Percentiles rank a stretch among this genome's conserved stretches.
phyloP scores from a whole-genome alignment of 805 yeast genomes.

The Dipodascus albidus region DNA sequence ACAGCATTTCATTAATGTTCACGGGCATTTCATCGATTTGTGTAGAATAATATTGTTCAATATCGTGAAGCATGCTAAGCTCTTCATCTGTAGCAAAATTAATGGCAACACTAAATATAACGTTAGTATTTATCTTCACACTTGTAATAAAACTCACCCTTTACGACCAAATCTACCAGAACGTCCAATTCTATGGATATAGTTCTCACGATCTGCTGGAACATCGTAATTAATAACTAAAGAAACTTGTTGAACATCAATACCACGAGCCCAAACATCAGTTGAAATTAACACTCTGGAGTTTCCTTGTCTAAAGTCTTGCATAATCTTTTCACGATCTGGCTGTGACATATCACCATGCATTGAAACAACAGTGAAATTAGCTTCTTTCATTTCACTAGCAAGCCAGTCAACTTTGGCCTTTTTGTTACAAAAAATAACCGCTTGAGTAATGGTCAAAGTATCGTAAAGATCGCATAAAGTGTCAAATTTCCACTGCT shows the following conservation, averaged over 20 bases:
- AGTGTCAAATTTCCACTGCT: conserved; percentile 89
- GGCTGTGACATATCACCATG: conserved; percentile 96
- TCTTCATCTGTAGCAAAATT: conserved; percentile 83
- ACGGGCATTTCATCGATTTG: conserved; percentile 90
- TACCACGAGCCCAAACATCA: conserved; percentile 97
- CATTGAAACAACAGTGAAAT: conserved; percentile 90
- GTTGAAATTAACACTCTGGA: conserved; percentile 92
- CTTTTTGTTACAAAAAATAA: conserved; percentile 95
- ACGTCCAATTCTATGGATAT: conserved; percentile 95
- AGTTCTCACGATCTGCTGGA: conserved; percentile 88
- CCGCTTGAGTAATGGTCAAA: conserved; percentile 92
- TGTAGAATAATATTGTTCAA: conserved; percentile 80
- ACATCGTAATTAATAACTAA: conserved; percentile 91
- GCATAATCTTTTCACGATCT: conserved; percentile 91
- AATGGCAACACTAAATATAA: conserved; percentile 54
- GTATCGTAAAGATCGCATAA: conserved; percentile 92
- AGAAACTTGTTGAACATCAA: conserved; percentile 96
- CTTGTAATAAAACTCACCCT: conserved; percentile 35
- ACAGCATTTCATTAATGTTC: conserved; percentile 41
- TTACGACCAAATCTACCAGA: conserved; percentile 98
- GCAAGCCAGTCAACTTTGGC: conserved; percentile 88
- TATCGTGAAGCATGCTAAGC: conserved; percentile 59
- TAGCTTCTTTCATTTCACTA: conserved; percentile 61
- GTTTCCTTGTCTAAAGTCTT: conserved; percentile 87
- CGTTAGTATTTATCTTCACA: not conserved